These are phyloP conservation scores for Nemania diffusa DNA, from an alignment of 2,329 filamentous ascomycete genomes.

Conservation along the genomic window DNA sequence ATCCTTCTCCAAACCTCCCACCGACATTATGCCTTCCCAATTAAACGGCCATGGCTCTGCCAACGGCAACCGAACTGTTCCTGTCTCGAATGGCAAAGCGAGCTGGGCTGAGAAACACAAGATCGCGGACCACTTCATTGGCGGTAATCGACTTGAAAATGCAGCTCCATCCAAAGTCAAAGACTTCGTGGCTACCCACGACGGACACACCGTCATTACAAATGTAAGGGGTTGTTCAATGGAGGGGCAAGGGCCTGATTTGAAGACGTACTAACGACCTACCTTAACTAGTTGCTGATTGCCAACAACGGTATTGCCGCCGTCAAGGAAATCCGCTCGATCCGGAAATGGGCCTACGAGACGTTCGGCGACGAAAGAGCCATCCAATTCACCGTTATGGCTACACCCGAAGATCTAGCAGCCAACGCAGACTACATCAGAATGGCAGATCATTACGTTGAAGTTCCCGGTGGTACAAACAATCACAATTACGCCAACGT, in stretches of 20 bases:
- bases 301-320: conserved; percentile 99
- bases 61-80: conserved; percentile 60
- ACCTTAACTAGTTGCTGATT: conserved; percentile 80
- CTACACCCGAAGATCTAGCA: conserved; percentile 94
- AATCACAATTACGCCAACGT: conserved; percentile 99
- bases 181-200: conserved; percentile 90
- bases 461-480: conserved; percentile 98
- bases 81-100: conserved; percentile 66
- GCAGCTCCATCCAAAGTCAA: conserved; percentile 89
- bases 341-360: conserved; percentile 99
- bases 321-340: conserved; percentile 98
- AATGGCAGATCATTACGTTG: conserved; percentile 99
- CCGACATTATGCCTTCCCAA: conserved; percentile 41
- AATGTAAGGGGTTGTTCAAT: conserved; percentile 71
- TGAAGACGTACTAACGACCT: conserved; percentile 23
- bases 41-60: conserved; percentile 49
- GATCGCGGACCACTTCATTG: conserved; percentile 93
- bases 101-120: conserved; percentile 84
- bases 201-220: conserved; percentile 97
- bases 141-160: conserved; percentile 86
- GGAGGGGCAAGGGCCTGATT: not conserved
- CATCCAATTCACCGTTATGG: conserved; percentile 99
- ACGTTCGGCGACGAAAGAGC: conserved; percentile 98
- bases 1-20: conserved; percentile 18
- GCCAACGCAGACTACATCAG: conserved; percentile 99